These are phyloP conservation scores for Polytolypa hystricis DNA, from an alignment of 2,329 filamentous ascomycete genomes.

Conservation along the genomic window DNA sequence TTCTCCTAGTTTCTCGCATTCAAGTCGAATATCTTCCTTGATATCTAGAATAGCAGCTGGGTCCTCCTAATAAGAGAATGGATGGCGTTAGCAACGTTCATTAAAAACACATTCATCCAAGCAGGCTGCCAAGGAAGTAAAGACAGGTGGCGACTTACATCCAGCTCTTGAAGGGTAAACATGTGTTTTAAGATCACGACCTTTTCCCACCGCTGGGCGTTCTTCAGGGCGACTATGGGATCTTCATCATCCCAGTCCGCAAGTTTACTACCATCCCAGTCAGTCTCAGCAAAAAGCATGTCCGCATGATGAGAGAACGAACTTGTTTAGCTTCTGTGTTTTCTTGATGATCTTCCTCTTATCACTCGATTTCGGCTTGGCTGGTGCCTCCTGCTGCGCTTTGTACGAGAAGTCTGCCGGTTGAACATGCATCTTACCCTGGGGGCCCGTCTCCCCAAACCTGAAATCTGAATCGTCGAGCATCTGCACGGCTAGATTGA, in stretches of 20 bases:
- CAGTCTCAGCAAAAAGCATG: slow-evolving; percentile 10
- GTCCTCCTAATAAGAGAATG: slow-evolving; percentile 49
- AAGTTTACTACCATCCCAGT: slow-evolving; percentile 52
- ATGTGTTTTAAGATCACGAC: slow-evolving; percentile 82
- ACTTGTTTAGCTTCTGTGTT: slow-evolving; percentile 73
- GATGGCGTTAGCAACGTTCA: background rate
- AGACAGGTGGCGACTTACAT: slow-evolving; percentile 29
- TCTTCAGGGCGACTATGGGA: slow-evolving; percentile 47
- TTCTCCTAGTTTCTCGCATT: slow-evolving; percentile 73
- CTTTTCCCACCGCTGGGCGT: slow-evolving; percentile 56
- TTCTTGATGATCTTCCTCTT: slow-evolving; percentile 86
- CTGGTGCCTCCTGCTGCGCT: slow-evolving; percentile 58
- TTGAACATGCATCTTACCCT: slow-evolving; percentile 66
- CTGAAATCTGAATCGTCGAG: slow-evolving; percentile 58
- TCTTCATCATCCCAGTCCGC: slow-evolving; percentile 95
- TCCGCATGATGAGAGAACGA: slow-evolving; percentile 13
- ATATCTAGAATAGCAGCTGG: slow-evolving; percentile 75
- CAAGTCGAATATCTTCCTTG: slow-evolving; percentile 85
- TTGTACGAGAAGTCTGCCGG: slow-evolving; percentile 87
- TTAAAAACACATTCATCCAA: background rate
- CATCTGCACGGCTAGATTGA: slow-evolving; percentile 51
- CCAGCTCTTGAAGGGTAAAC: slow-evolving; percentile 78
- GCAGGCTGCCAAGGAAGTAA: background rate
- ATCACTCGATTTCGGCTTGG: slow-evolving; percentile 49
- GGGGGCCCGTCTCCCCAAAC: slow-evolving; percentile 41